phyloP scores from a whole-genome alignment of 352 stramenopile genomes.

The Phytopythium kandeliae region DNA sequence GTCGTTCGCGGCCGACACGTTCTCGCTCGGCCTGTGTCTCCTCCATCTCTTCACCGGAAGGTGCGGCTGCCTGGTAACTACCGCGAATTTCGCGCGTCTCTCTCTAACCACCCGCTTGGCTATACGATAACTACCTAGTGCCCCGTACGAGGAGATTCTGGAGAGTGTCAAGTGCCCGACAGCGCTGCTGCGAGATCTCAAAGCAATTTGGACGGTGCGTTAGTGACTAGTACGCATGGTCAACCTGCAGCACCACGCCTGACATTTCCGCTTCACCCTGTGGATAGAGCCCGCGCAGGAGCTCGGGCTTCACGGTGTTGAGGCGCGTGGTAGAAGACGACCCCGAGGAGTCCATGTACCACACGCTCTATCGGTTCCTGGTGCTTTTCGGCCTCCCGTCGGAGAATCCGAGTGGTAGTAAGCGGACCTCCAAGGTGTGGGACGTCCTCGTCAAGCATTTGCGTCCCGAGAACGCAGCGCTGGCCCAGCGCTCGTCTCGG shows the following conservation, averaged over 20 bases:
- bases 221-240: background rate
- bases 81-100: background rate
- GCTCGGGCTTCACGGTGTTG: conserved; percentile 62
- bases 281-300: conserved; percentile 47
- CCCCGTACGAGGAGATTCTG: conserved; percentile 98
- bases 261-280: conserved; percentile 12
- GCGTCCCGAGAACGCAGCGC: conserved; percentile 24
- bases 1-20: conserved; percentile 93
- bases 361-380: conserved; percentile 96
- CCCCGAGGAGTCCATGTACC: conserved; percentile 85
- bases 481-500: conserved; percentile 13
- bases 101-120: conserved; percentile 5
- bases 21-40: conserved; percentile 93
- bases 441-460: conserved; percentile 55
- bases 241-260: background rate
- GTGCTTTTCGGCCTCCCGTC: conserved; percentile 93
- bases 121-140: too few species aligned
- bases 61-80: conserved; percentile 17
- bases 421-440: conserved; percentile 49
- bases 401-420: conserved; percentile 36
- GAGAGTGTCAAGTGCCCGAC: conserved; percentile 89
- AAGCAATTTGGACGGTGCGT: conserved; percentile 85
- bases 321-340: conserved; percentile 49
- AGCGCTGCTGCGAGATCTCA: conserved; percentile 76
- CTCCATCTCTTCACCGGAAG: conserved; percentile 96